phyloP scores from a whole-genome alignment of 2,329 filamentous ascomycete genomes.

The Calonectria pseudoreteaudii region DNA sequence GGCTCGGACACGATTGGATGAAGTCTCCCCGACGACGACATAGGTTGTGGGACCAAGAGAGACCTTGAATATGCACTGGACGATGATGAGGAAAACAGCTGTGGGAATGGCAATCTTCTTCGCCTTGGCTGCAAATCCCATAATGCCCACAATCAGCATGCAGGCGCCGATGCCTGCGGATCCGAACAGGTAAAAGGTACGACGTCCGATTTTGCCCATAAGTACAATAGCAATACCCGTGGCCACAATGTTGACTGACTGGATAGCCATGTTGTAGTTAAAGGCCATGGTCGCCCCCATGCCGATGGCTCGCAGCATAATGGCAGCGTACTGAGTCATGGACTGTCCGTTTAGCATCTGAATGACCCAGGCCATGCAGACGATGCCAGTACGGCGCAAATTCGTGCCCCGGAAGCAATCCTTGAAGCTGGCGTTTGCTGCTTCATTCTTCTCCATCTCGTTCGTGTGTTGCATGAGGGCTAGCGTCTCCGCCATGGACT shows the following conservation, averaged over 20 bases:
- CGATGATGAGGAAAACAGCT: constrained; percentile 49
- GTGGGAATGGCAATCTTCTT: constrained; percentile 43
- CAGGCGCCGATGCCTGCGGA: constrained; percentile 52
- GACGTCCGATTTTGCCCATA: constrained; percentile 53
- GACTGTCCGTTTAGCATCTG: constrained; percentile 55
- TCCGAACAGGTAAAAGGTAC: constrained; percentile 55
- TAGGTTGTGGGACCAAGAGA: constrained; percentile 74
- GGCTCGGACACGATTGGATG: constrained; percentile 58
- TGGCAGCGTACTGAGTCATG: constrained; percentile 66
- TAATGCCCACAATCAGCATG: constrained; percentile 56
- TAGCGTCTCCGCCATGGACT: constrained; percentile 52
- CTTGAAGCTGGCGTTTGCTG: constrained; percentile 59
- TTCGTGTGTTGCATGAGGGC: constrained; percentile 58
- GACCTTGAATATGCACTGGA: constrained; percentile 65
- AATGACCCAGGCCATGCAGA: constrained; percentile 52
- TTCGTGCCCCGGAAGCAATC: constrained; percentile 61
- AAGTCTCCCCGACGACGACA: constrained; percentile 75
- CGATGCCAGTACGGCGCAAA: constrained; percentile 49
- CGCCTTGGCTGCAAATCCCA: constrained; percentile 46
- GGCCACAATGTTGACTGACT: constrained; percentile 56
- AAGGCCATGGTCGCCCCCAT: constrained; percentile 57
- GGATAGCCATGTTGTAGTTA: constrained; percentile 60
- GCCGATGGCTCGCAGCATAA: constrained; percentile 63
- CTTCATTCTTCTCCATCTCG: constrained; percentile 53
- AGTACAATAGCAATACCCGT: constrained; percentile 54